Evolutionary conservation across 257 asterid genomes (phyloP).

Genomic region (Primulina tabacum): DNA sequence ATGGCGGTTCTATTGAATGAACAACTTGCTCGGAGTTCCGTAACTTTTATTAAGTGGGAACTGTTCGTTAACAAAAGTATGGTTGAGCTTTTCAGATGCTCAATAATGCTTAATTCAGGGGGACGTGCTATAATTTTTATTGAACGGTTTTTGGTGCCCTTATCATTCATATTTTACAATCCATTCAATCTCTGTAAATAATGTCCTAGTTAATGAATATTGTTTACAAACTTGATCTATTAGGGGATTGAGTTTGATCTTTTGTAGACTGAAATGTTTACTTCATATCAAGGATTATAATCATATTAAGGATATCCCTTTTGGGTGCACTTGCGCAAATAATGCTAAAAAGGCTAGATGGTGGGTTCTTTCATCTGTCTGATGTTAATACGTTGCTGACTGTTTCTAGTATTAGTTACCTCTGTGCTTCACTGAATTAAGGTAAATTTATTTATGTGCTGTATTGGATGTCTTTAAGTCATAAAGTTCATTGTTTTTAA

Average conservation of each 20-base stretch:
- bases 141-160: neutral
- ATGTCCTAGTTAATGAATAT: no score
- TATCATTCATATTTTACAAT: neutral
- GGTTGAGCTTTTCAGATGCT: slow-evolving; percentile 20
- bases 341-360: neutral
- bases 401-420: neutral
- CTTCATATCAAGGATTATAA: no score
- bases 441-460: neutral
- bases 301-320: neutral
- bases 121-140: slow-evolving; percentile 1
- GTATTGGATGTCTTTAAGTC: neutral
- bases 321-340: no score
- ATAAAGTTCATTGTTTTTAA: no score
- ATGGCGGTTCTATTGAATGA: slow-evolving; percentile 12
- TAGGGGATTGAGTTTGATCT: no score
- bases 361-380: neutral
- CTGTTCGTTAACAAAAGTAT: slow-evolving; percentile 31
- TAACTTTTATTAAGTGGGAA: slow-evolving; percentile 34
- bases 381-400: neutral
- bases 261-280: no score
- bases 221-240: no score
- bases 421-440: neutral
- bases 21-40: slow-evolving; percentile 19
- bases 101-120: slow-evolving; percentile 21
- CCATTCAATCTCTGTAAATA: neutral